These are phyloP conservation scores for Apocynum venetum DNA, from an alignment of 257 asterid genomes.

Conservation along the genomic window DNA sequence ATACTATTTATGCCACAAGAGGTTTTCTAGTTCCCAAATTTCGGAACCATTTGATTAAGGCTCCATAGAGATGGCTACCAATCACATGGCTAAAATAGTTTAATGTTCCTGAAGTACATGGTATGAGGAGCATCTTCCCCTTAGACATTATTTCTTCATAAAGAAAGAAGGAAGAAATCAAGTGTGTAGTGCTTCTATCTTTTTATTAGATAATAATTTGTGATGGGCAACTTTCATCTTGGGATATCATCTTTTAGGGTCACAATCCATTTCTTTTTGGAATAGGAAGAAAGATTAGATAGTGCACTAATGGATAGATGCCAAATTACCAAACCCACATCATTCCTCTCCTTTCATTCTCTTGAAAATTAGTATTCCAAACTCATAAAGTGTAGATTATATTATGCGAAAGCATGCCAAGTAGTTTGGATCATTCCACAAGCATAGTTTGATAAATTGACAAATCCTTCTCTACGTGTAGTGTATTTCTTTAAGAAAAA, in stretches of 20 bases:
- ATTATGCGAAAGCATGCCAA: constrained; percentile 1
- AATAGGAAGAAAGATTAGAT: constrained; percentile 22
- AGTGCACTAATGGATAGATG: constrained; percentile 39
- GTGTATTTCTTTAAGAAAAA: no score
- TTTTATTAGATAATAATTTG: constrained; percentile 34
- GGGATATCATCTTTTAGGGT: constrained; percentile 55
- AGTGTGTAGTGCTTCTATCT: constrained; percentile 41
- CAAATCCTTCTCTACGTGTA: no score
- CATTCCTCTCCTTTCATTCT: constrained; percentile 13
- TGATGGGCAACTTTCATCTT: constrained; percentile 24
- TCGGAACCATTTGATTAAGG: constrained; percentile 7
- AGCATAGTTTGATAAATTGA: not conserved
- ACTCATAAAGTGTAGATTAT: constrained; percentile 7
- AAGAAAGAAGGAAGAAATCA: not conserved
- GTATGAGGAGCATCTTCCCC: constrained; percentile 6
- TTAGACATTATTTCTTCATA: constrained; percentile 13
- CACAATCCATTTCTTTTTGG: constrained; percentile 76
- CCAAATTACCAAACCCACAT: constrained; percentile 35
- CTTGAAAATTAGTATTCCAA: constrained; percentile 3
- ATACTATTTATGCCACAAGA: not conserved
- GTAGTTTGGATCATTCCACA: constrained; percentile 6
- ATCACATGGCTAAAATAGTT: not conserved
- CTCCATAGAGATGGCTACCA: not conserved
- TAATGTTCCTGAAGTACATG: constrained; percentile 1
- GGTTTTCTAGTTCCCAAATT: not conserved